Evolutionary conservation across 768 basidiomycete genomes (phyloP).

Genomic region (Termitomyces sp.): DNA sequence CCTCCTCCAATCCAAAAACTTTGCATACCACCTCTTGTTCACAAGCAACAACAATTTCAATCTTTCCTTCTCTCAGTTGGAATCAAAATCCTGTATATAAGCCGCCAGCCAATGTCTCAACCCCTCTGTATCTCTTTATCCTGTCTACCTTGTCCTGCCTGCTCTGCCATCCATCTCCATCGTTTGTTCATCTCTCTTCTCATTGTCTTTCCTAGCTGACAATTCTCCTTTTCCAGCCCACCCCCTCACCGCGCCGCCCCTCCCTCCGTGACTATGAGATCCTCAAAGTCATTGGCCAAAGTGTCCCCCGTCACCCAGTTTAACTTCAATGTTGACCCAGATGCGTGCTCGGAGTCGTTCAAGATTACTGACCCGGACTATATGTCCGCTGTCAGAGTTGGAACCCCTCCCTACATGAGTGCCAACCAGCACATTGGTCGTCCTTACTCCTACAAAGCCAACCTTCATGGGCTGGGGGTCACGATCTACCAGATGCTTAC

Average conservation of each 20-base stretch:
- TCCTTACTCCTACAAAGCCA: slow-evolving; percentile 5
- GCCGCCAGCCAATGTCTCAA: background rate
- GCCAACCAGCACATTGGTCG: slow-evolving; percentile 1
- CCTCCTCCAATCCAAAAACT: slow-evolving; percentile 27
- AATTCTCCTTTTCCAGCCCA: background rate
- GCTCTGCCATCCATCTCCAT: background rate
- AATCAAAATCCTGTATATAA: too few species aligned
- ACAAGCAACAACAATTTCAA: slow-evolving; percentile 32
- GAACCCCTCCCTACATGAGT: slow-evolving; percentile 8
- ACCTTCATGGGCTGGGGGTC: slow-evolving; percentile 8
- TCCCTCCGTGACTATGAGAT: slow-evolving; percentile 2
- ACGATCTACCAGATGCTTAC: slow-evolving; percentile 9
- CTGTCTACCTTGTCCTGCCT: background rate
- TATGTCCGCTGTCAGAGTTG: slow-evolving; percentile 2
- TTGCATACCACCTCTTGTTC: slow-evolving; percentile 33
- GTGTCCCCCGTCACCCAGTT: background rate
- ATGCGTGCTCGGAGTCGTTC: slow-evolving; percentile 2
- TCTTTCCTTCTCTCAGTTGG: too few species aligned
- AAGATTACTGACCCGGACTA: background rate
- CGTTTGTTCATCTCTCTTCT: background rate
- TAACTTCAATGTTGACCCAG: background rate
- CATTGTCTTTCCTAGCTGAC: background rate
- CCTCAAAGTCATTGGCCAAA: slow-evolving; percentile 2
- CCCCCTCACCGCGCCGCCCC: too few species aligned
- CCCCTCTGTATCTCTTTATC: background rate